phyloP scores from a whole-genome alignment of 1,139 yeast genomes.

The Magnusiomyces ingens region DNA sequence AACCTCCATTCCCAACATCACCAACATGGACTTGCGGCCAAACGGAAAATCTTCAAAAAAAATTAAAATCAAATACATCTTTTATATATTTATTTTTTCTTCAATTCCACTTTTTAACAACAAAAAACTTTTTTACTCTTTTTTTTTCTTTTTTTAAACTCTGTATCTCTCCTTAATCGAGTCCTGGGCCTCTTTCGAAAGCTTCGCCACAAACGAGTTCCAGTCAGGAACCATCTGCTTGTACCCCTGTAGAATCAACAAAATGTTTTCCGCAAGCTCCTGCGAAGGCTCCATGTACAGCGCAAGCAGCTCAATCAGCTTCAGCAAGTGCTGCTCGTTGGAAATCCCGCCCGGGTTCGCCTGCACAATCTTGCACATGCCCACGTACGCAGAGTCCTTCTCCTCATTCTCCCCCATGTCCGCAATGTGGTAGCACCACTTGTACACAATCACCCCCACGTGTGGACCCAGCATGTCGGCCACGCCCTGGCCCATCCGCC shows the following conservation, averaged over 20 bases:
- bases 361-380: conserved; percentile 62
- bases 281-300: conserved; percentile 43
- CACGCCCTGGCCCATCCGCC: conserved; percentile 70
- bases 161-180: conserved; percentile 9
- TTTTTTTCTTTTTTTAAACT: background rate
- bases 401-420: conserved; percentile 69
- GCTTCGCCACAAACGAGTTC: conserved; percentile 19
- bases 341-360: conserved; percentile 63
- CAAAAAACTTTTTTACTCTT: no score
- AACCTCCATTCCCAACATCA: no score
- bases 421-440: conserved; percentile 64
- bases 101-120: no score
- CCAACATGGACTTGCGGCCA: background rate
- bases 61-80: conserved; percentile 1
- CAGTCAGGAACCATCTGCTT: conserved; percentile 29
- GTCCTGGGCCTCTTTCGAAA: conserved; percentile 9
- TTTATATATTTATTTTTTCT: background rate
- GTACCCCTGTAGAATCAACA: conserved; percentile 34
- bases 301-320: conserved; percentile 59
- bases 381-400: conserved; percentile 71
- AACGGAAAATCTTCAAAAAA: background rate
- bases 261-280: conserved; percentile 29
- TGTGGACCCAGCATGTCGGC: conserved; percentile 56
- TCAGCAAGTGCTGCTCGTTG: conserved; percentile 43
- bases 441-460: conserved; percentile 47